Percentiles rank a stretch among this genome's conserved stretches.
Conservation (phyloP, 2,329 filamentous ascomycete species). For the Rhynchosporium graminicola region DNA sequence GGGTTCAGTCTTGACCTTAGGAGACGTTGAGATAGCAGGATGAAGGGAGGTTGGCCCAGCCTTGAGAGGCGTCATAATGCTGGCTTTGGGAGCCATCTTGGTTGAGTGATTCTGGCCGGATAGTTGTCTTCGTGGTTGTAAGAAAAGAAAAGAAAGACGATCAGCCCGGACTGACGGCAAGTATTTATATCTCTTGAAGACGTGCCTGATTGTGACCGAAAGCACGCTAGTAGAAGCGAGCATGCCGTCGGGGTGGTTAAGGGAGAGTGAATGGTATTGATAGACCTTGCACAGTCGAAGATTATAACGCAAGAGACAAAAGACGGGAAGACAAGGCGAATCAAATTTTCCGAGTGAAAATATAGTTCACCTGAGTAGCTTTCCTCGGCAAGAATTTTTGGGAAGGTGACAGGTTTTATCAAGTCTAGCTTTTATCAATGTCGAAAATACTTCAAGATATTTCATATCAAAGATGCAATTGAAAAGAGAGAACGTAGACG, state of each 20-base stretch:
- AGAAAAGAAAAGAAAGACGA: not conserved
- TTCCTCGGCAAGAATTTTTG: not conserved
- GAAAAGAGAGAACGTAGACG: not conserved
- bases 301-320: too few relatives aligned
- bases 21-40: not conserved
- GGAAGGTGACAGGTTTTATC: not conserved
- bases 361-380: not conserved
- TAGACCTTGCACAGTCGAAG: too few relatives aligned
- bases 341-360: too few relatives aligned
- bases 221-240: too few relatives aligned
- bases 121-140: not conserved
- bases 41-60: not conserved
- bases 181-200: too few relatives aligned
- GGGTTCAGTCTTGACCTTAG: not conserved
- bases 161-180: too few relatives aligned
- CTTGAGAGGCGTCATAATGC: not conserved
- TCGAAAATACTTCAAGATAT: slow-evolving; percentile 10
- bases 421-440: slow-evolving; percentile 6
- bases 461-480: slow-evolving; percentile 3
- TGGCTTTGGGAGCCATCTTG: not conserved
- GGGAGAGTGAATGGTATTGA: too few relatives aligned
- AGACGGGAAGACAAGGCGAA: too few relatives aligned
- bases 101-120: not conserved
- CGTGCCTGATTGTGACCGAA: too few relatives aligned
- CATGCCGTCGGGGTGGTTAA: too few relatives aligned